Conservation (phyloP, 2,329 filamentous ascomycete species). For the Xylaria hypoxylon region DNA sequence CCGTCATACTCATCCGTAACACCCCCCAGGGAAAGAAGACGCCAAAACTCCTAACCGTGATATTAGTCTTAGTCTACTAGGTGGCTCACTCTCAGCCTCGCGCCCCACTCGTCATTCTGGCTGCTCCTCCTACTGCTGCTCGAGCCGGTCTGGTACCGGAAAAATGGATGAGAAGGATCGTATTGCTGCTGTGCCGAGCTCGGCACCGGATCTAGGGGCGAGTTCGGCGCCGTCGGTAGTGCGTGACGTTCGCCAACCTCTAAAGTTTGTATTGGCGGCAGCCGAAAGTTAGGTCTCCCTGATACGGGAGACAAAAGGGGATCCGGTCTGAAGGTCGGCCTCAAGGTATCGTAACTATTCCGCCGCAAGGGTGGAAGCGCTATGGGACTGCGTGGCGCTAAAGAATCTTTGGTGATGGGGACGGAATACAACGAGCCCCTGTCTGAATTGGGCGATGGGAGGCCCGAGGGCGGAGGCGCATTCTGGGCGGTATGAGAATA, state of each 20-base stretch:
- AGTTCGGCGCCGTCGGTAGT: constrained; percentile 53
- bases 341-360: constrained; percentile 34
- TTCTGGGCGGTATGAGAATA: constrained; percentile 37
- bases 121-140: constrained; percentile 17
- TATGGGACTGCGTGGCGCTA: constrained; percentile 54
- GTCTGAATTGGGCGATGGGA: constrained; percentile 72
- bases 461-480: constrained; percentile 40
- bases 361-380: constrained; percentile 55
- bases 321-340: constrained; percentile 26
- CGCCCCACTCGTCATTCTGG: constrained; percentile 30
- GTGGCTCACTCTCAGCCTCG: constrained; percentile 36
- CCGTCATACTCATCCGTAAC: constrained; percentile 1
- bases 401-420: constrained; percentile 55
- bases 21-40: constrained; percentile 1
- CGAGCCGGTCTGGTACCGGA: constrained; percentile 1
- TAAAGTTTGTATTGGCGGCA: constrained; percentile 50
- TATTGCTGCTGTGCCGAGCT: constrained; percentile 13
- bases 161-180: constrained; percentile 9
- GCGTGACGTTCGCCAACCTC: constrained; percentile 39
- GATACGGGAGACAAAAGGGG: constrained; percentile 26
- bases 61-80: constrained; percentile 32
- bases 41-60: constrained; percentile 18
- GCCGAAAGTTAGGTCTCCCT: constrained; percentile 27
- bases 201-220: constrained; percentile 42
- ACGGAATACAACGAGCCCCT: constrained; percentile 71